These are phyloP conservation scores for Phyllosticta citriasiana DNA, from an alignment of 2,329 filamentous ascomycete species.

Conservation along the genomic window DNA sequence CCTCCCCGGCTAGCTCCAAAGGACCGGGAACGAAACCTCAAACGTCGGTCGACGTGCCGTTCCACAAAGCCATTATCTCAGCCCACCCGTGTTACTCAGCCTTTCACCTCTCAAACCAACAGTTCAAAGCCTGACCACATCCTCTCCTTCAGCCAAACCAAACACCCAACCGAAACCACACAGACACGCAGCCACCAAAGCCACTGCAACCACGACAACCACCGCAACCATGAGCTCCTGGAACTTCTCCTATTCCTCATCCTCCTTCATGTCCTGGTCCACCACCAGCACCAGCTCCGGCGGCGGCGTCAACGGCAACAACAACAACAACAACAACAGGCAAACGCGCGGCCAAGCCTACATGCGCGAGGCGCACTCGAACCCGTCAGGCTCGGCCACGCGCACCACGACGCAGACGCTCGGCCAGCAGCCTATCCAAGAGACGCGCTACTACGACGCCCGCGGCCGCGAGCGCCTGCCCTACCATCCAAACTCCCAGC, in stretches of 20 bases:
- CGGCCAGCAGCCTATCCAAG: conserved; percentile 18
- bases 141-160: not conserved
- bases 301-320: conserved; percentile 16
- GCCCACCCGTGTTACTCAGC: not conserved
- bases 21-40: not conserved
- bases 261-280: conserved; percentile 2
- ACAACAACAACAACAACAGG: conserved; percentile 14
- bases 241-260: not conserved
- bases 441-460: conserved; percentile 20
- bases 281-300: conserved; percentile 13
- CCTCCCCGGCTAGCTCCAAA: no score
- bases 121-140: not conserved
- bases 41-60: not conserved
- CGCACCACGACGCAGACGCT: conserved; percentile 19
- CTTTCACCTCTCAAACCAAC: not conserved
- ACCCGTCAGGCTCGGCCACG: conserved; percentile 18
- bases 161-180: not conserved
- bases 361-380: conserved; percentile 16
- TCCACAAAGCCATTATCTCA: not conserved
- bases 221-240: not conserved
- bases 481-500: not conserved
- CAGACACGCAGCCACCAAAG: not conserved
- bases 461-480: conserved; percentile 19
- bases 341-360: conserved; percentile 16
- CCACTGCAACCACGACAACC: not conserved